Conservation (phyloP, 208 protist genomes). For the Acanthamoeba castellanii region DNA sequence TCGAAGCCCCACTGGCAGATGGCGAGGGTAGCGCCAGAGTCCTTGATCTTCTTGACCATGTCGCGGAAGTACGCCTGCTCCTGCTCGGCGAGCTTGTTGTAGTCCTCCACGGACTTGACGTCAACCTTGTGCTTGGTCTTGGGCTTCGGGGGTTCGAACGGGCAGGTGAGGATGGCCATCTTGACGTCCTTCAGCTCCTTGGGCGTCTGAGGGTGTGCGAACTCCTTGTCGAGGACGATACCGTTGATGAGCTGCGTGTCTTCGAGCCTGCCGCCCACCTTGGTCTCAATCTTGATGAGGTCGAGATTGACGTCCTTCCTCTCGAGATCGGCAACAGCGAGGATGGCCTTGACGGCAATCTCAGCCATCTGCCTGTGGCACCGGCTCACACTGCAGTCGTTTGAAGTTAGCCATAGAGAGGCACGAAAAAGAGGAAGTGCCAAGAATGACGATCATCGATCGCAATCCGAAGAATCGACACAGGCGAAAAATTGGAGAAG, state of each 20-base stretch:
- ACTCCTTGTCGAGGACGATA: constrained; percentile 99
- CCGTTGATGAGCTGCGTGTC: constrained; percentile 98
- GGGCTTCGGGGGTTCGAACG: constrained; percentile 99
- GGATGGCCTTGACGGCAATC: constrained; percentile 98
- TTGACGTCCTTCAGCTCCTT: constrained; percentile 96
- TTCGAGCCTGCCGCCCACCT: constrained; percentile 96
- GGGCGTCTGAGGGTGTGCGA: constrained; percentile 96
- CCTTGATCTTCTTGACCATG: constrained; percentile 84
- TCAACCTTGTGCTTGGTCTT: constrained; percentile 96
- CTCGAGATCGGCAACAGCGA: constrained; percentile 99
- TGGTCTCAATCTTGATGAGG: constrained; percentile 99
- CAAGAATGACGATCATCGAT: not conserved
- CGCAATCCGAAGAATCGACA: not conserved
- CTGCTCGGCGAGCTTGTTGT: constrained; percentile 95
- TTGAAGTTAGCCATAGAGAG: not conserved
- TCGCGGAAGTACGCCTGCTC: constrained; percentile 99
- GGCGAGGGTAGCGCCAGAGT: constrained; percentile 97
- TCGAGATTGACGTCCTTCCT: constrained; percentile 99
- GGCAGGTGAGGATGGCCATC: constrained; percentile 99
- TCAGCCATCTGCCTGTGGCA: constrained; percentile 97
- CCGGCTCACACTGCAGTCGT: constrained; percentile 93
- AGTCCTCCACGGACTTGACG: constrained; percentile 89
- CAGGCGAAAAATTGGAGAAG: not conserved
- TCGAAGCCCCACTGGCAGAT: constrained; percentile 99
- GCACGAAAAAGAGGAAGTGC: not conserved